Base-by-base conservation (phyloP, 768 basidiomycete genomes). In the Candolleomyces aberdarensis region DNA sequence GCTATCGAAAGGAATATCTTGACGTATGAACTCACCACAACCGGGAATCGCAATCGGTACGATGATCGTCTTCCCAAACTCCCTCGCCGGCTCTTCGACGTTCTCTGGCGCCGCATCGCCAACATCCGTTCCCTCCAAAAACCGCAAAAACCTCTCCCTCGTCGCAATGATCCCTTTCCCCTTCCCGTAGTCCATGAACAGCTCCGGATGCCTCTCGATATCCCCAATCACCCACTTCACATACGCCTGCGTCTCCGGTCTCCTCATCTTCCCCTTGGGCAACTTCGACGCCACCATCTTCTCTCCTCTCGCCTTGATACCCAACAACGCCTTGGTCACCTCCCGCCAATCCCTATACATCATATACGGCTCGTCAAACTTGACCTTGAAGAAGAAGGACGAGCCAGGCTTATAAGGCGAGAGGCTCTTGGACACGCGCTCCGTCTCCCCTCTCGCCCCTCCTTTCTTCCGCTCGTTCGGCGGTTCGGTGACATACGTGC, bases 291-390 rank as follows among this genome's bases (percentile, higher is more conserved):
- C 68, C 15, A 62, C 63, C 62, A 72, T 56, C 66, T 67, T 43
- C 69, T 64, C 56, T 64, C 67, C 61, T 20, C 70, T 69, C 4
- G 67, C 72, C 46, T 78, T 74, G 48, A 75, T 64, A 7, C 75
- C 67, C 9, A 95, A 78, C n/a, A 96, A 78, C 11, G 71, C 74
- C 71, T 92, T 92, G 6, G 97, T 98, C 56, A 96, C 81, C 74
- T 98, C 96, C 58, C 96, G 83, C 94, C 95, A 98, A 70, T 96
- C 92, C 58, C 97, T 89, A 75, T 97, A 98, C 87, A 96, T 96
- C 83, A 98, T 87, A 71, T 99, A 99, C 2, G 96, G 96, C 69
- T 98, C 94, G 73, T 98, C 95, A 73, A 98, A 98, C 72, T 99
- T 99, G 77, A 98, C 83, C 71, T 99, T 99, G 87, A 97, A 98